phyloP scores from a whole-genome alignment of 1,284 basidiomycete genomes.

The Fomitopsis palustris region DNA sequence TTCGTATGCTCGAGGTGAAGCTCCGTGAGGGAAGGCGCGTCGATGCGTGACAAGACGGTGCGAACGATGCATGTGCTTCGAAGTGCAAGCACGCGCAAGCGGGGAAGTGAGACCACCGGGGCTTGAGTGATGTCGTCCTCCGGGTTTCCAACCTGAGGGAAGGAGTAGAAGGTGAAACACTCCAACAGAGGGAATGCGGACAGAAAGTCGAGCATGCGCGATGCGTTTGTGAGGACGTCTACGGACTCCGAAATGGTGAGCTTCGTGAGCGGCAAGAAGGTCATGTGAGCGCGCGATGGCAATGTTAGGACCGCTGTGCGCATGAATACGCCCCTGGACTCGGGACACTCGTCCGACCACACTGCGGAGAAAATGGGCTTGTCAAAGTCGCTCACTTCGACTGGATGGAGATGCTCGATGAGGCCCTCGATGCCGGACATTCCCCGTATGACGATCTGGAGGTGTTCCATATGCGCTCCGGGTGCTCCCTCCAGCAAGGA shows the following conservation, averaged over 20 bases:
- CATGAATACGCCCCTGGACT: constrained; percentile 13
- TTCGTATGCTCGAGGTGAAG: constrained; percentile 66
- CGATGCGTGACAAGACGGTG: constrained; percentile 55
- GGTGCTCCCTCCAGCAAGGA: constrained; percentile 12
- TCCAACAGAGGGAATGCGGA: constrained; percentile 55
- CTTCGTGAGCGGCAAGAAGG: constrained; percentile 50
- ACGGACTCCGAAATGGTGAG: constrained; percentile 51
- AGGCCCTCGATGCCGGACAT: constrained; percentile 13
- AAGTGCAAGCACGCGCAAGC: constrained; percentile 51
- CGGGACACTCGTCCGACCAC: constrained; percentile 5
- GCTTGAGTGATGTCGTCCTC: constrained; percentile 29
- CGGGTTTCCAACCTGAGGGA: constrained; percentile 43
- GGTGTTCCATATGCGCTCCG: constrained; percentile 10
- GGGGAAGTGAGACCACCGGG: constrained; percentile 46
- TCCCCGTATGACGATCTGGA: constrained; percentile 18
- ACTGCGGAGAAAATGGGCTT: constrained; percentile 18
- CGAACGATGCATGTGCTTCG: constrained; percentile 59
- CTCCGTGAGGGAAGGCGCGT: constrained; percentile 51
- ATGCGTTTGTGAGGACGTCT: constrained; percentile 33
- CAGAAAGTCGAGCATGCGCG: constrained; percentile 56
- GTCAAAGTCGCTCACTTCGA: constrained; percentile 8
- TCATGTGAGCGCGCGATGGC: constrained; percentile 39
- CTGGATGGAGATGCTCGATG: constrained; percentile 12
- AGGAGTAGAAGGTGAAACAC: constrained; percentile 51
- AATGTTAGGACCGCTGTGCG: constrained; percentile 39